Evolutionary conservation across 2,329 filamentous ascomycete species (phyloP).

Genomic region (Calonectria pseudoturangicola): DNA sequence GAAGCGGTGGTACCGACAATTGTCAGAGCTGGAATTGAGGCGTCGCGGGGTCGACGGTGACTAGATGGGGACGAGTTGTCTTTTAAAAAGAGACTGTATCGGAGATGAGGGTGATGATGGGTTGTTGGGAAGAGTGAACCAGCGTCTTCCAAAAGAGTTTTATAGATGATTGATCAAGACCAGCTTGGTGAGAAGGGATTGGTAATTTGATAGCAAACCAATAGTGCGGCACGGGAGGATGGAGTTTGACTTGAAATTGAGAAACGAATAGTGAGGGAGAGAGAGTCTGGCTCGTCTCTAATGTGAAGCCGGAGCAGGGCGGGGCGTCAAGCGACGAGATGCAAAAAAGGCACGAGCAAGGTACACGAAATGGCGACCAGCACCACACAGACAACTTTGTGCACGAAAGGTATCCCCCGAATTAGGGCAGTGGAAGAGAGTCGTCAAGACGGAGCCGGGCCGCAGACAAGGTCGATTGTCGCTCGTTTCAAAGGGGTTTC

Average conservation of each 20-base stretch:
- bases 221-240: slow-evolving; percentile 37
- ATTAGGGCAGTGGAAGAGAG: slow-evolving; percentile 36
- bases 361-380: slow-evolving; percentile 43
- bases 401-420: slow-evolving; percentile 35
- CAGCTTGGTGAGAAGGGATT: slow-evolving; percentile 51
- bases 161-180: slow-evolving; percentile 48
- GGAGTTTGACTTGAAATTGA: slow-evolving; percentile 47
- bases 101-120: slow-evolving; percentile 9
- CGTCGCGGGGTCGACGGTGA: slow-evolving; percentile 33
- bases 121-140: slow-evolving; percentile 14
- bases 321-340: background rate
- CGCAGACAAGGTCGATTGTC: slow-evolving; percentile 5
- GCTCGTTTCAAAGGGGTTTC: slow-evolving; percentile 42
- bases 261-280: slow-evolving; percentile 48
- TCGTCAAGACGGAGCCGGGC: slow-evolving; percentile 45
- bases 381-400: slow-evolving; percentile 42
- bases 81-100: slow-evolving; percentile 5
- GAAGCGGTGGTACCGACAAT: slow-evolving; percentile 31
- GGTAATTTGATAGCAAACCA: slow-evolving; percentile 32
- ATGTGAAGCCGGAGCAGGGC: slow-evolving; percentile 30
- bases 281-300: slow-evolving; percentile 48
- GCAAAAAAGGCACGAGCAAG: slow-evolving; percentile 20
- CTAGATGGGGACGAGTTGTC: background rate
- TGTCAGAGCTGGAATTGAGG: slow-evolving; percentile 39
- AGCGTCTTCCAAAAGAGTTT: slow-evolving; percentile 26